Percentiles rank a stretch among this genome's conserved stretches.
Conservation (phyloP, 1,284 basidiomycete species). For the Sporisorium iseilematis-ciliati region DNA sequence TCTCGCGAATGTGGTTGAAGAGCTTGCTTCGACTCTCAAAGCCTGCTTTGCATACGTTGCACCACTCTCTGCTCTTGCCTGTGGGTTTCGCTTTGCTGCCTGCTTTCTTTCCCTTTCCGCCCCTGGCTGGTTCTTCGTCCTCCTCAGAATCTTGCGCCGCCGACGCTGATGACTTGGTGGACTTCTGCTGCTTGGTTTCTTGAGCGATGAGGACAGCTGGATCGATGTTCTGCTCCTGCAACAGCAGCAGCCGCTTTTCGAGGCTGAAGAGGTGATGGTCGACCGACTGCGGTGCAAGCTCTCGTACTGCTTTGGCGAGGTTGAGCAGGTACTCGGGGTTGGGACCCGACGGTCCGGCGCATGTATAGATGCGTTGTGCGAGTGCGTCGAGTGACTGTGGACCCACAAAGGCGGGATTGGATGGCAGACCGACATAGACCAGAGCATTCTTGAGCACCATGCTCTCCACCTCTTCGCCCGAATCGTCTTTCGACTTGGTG, state of each 20-base stretch:
- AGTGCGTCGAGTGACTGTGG: slow-evolving; percentile 80
- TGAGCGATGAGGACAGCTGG: slow-evolving; percentile 26
- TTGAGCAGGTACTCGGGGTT: slow-evolving; percentile 86
- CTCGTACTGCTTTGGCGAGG: slow-evolving; percentile 77
- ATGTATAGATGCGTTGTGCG: slow-evolving; percentile 78
- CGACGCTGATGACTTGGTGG: background rate
- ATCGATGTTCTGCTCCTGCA: slow-evolving; percentile 40
- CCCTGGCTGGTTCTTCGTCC: slow-evolving; percentile 2
- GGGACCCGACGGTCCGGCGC: slow-evolving; percentile 82
- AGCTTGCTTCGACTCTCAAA: slow-evolving; percentile 84
- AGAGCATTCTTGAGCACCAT: slow-evolving; percentile 74
- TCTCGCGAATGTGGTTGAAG: slow-evolving; percentile 80
- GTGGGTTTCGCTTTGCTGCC: slow-evolving; percentile 27
- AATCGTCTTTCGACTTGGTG: slow-evolving; percentile 70
- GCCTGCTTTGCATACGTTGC: slow-evolving; percentile 78
- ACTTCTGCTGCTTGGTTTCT: slow-evolving; percentile 23
- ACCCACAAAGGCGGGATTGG: slow-evolving; percentile 86
- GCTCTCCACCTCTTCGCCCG: slow-evolving; percentile 72
- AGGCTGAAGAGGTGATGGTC: slow-evolving; percentile 83
- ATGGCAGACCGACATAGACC: slow-evolving; percentile 82
- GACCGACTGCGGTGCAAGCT: slow-evolving; percentile 79
- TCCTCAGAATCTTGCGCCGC: slow-evolving; percentile 7
- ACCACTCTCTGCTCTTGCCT: slow-evolving; percentile 71
- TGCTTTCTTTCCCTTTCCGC: slow-evolving; percentile 31
- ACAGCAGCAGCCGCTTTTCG: slow-evolving; percentile 73